These are phyloP conservation scores for Ascoidea rubescens DNA, from an alignment of 805 yeast species.

Conservation along the genomic window DNA sequence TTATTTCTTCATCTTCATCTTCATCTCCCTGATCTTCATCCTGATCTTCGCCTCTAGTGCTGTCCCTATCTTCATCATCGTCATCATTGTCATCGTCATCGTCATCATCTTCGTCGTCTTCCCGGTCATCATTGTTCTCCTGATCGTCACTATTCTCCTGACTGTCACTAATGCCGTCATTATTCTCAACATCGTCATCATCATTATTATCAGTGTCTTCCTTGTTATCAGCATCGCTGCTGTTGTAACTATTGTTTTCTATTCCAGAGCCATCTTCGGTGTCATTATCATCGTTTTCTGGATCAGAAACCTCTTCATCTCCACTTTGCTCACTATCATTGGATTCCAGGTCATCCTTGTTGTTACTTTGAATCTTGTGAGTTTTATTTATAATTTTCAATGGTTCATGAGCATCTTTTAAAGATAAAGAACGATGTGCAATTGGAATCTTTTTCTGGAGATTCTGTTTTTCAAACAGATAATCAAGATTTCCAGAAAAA, in stretches of 20 bases:
- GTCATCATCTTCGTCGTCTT: conserved; percentile 2
- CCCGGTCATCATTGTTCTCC: conserved; percentile 1
- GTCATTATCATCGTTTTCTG: conserved; percentile 1
- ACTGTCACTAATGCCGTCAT: not conserved
- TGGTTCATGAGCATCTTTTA: too few relatives aligned
- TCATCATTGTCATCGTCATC: conserved; percentile 1
- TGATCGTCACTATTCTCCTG: not conserved
- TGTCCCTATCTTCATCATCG: conserved; percentile 2
- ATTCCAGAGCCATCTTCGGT: not conserved
- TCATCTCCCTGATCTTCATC: not conserved
- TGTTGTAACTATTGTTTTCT: not conserved
- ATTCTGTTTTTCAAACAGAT: too few relatives aligned
- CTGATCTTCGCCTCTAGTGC: conserved; percentile 1
- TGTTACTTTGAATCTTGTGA: too few relatives aligned
- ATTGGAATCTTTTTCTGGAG: too few relatives aligned
- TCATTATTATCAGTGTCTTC: not conserved
- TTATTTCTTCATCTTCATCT: not conserved
- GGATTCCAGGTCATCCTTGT: conserved; percentile 5
- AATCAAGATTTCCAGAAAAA: too few relatives aligned
- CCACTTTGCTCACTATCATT: not conserved
- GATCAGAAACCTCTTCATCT: not conserved
- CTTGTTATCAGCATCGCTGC: conserved; percentile 1
- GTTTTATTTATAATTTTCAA: too few relatives aligned
- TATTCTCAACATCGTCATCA: conserved; percentile 2
- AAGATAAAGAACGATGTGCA: too few relatives aligned